These are phyloP conservation scores for Cephaloascus fragrans DNA, from an alignment of 805 yeast species.

Conservation along the genomic window DNA sequence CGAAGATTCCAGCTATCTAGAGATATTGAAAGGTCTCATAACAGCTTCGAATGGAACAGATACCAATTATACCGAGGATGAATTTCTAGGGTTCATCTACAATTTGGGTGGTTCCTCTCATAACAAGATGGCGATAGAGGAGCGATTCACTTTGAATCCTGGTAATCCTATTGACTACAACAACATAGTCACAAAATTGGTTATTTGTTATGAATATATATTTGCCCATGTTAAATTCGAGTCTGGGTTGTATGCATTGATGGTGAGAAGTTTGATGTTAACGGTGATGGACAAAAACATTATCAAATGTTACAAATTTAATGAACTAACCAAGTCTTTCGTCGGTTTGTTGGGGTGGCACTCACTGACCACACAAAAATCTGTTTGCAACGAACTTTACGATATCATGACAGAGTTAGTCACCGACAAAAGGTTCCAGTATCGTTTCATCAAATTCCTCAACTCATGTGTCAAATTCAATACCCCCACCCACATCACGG, in stretches of 20 bases:
- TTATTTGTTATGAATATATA: too few relatives aligned
- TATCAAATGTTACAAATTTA: background rate
- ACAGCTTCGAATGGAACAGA: background rate
- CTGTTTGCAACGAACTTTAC: background rate
- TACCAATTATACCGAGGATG: background rate
- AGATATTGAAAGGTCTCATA: background rate
- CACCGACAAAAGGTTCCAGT: background rate
- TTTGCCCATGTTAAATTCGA: background rate
- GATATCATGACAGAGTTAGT: too few relatives aligned
- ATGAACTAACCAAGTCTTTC: background rate
- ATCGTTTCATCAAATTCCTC: background rate
- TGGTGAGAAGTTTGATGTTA: background rate
- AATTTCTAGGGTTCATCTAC: too few relatives aligned
- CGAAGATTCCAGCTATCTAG: background rate
- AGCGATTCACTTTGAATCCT: background rate
- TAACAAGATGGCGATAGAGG: background rate
- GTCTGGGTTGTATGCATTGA: background rate
- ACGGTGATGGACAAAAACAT: background rate
- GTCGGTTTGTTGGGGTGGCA: background rate
- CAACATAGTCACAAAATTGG: background rate
- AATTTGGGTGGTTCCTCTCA: background rate
- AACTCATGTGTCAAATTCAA: background rate
- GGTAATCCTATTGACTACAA: background rate
- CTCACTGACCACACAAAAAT: too few relatives aligned
- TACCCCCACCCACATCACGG: background rate